A percentile compares a stretch with the other conserved stretches of the same genome.
Conservation (phyloP, 305 asterid species). For the Vinca major region DNA sequence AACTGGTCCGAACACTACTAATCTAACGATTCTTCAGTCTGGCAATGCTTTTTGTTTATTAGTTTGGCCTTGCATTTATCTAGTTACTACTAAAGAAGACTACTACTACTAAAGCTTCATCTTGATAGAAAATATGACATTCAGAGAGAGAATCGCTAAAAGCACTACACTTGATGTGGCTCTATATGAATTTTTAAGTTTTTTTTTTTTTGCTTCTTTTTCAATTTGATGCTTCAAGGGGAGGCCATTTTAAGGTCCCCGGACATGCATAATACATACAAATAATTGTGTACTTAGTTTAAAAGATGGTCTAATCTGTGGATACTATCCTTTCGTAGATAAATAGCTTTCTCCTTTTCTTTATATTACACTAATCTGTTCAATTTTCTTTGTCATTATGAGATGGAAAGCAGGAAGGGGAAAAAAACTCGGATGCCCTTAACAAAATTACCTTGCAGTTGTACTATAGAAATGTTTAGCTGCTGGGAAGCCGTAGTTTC, state of each 20-base stretch:
- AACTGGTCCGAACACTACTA: slow-evolving; percentile 77
- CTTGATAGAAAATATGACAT: not conserved
- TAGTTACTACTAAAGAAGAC: not conserved
- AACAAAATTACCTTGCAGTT: too few relatives aligned
- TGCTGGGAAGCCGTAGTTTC: too few relatives aligned
- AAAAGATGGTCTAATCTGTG: not conserved
- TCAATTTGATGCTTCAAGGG: not conserved
- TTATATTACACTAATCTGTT: too few relatives aligned
- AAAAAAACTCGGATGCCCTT: too few relatives aligned
- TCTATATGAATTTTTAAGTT: not conserved
- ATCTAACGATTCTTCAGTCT: slow-evolving; percentile 9
- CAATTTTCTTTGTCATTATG: too few relatives aligned
- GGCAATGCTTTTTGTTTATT: slow-evolving; percentile 22
- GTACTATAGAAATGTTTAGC: too few relatives aligned
- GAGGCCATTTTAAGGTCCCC: slow-evolving; percentile 11
- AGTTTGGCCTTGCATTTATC: slow-evolving; percentile 21
- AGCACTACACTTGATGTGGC: slow-evolving; percentile 9
- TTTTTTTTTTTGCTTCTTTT: slow-evolving; percentile 2
- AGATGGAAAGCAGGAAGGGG: too few relatives aligned
- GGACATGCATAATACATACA: slow-evolving; percentile 7
- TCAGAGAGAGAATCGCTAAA: not conserved
- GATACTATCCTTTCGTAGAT: too few relatives aligned
- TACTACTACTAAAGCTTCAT: slow-evolving; percentile 1
- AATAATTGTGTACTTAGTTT: slow-evolving; percentile 6
- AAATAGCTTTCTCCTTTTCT: too few relatives aligned